Conservation (phyloP, 768 basidiomycete genomes). For the Epithele typhae region DNA sequence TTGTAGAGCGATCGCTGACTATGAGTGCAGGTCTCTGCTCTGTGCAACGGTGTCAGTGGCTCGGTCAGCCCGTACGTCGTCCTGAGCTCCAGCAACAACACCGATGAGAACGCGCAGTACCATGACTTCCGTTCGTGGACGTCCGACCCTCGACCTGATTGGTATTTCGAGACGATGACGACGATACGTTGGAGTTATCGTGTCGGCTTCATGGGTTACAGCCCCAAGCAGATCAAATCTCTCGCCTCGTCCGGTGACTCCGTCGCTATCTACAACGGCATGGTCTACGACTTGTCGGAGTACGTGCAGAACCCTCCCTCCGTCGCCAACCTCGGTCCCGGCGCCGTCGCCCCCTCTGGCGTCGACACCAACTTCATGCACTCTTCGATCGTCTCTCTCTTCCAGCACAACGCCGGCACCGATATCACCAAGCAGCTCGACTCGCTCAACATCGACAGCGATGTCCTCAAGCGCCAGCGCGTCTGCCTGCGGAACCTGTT, state of each 20-base stretch:
- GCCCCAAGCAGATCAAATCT: constrained; percentile 66
- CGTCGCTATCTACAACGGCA: constrained; percentile 81
- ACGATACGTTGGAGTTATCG: constrained; percentile 87
- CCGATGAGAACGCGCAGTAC: constrained; percentile 74
- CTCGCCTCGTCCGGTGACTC: constrained; percentile 60
- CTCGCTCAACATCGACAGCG: constrained; percentile 52
- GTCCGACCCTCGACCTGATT: constrained; percentile 91
- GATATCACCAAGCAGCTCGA: constrained; percentile 81
- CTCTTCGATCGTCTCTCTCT: constrained; percentile 61
- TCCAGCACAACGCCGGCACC: constrained; percentile 66
- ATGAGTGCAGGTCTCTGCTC: constrained; percentile 67
- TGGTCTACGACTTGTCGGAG: constrained; percentile 83
- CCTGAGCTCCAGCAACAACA: constrained; percentile 71
- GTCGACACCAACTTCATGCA: constrained; percentile 68
- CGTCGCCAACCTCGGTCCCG: constrained; percentile 46
- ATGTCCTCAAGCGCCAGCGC: constrained; percentile 66
- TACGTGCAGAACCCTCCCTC: constrained; percentile 70
- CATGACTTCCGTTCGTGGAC: constrained; percentile 93
- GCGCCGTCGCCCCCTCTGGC: constrained; percentile 30
- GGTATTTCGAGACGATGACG: constrained; percentile 97
- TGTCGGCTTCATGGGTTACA: constrained; percentile 84
- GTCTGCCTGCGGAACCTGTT: constrained; percentile 92
- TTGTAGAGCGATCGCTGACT: constrained; percentile 3
- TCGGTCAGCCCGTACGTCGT: constrained; percentile 74
- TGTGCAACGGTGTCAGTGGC: constrained; percentile 85